Evolutionary conservation across 2,329 filamentous ascomycete genomes (phyloP).

Genomic region (Lachnellula hyalina): DNA sequence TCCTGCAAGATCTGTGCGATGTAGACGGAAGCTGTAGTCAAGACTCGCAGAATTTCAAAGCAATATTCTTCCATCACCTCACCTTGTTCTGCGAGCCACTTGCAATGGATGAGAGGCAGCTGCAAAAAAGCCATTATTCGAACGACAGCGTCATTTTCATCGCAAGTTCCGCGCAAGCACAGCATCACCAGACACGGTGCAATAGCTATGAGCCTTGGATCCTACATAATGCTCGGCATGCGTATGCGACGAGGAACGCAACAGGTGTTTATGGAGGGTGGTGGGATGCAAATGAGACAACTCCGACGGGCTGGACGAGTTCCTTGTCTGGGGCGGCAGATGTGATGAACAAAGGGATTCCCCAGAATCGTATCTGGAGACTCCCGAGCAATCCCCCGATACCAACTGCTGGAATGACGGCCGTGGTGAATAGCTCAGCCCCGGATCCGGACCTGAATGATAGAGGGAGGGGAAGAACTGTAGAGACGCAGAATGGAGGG

Average conservation of each 20-base stretch:
- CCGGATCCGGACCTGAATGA: no score
- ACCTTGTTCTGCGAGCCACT: conserved; percentile 70
- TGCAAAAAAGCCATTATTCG: no score
- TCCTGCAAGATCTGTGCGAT: conserved; percentile 84
- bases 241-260: conserved; percentile 61
- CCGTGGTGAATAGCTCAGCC: no score
- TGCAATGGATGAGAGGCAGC: conserved; percentile 22
- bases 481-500: conserved; percentile 84
- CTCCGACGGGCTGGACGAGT: conserved; percentile 39
- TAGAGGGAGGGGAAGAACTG: conserved; percentile 62
- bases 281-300: conserved; percentile 69
- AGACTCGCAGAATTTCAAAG: conserved; percentile 86
- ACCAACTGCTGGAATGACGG: no score
- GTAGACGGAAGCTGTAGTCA: conserved; percentile 71
- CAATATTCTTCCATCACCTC: conserved; percentile 90
- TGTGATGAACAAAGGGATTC: no score
- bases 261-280: conserved; percentile 76
- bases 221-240: conserved; percentile 70
- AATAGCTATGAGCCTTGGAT: conserved; percentile 67
- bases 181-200: conserved; percentile 56
- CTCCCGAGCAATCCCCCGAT: no score
- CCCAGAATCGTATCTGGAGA: no score
- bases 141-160: conserved; percentile 19
- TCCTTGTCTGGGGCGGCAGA: no score
- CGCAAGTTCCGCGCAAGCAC: conserved; percentile 25